phyloP scores from a whole-genome alignment of 441 rosid species.

The Aquilaria agallochum region DNA sequence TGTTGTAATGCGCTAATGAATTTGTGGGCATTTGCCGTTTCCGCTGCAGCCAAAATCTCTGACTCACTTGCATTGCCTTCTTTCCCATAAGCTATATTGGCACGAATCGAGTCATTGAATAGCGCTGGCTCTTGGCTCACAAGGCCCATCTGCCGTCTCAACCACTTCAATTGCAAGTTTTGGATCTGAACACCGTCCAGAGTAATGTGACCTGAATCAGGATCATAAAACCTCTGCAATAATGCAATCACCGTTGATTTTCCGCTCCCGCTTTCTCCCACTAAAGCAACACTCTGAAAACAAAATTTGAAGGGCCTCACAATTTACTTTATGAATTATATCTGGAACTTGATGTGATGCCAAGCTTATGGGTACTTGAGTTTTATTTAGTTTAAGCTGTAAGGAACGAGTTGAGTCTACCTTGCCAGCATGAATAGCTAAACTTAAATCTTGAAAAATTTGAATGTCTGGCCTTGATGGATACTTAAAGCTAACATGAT shows the following conservation, averaged over 20 bases:
- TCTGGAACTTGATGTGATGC: too few species aligned
- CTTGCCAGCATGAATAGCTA: constrained; percentile 66
- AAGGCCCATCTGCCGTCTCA: constrained; percentile 73
- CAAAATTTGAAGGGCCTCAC: neutral
- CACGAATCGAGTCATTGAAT: constrained; percentile 71
- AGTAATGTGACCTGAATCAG: constrained; percentile 64
- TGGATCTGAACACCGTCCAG: constrained; percentile 66
- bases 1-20: constrained; percentile 67
- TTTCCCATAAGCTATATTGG: constrained; percentile 76
- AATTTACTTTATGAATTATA: neutral
- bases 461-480: constrained; percentile 78
- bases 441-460: constrained; percentile 54
- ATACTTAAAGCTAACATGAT: constrained; percentile 58
- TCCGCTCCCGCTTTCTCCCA: constrained; percentile 92
- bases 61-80: constrained; percentile 53
- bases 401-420: constrained; percentile 21
- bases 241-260: constrained; percentile 71
- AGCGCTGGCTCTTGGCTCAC: constrained; percentile 76
- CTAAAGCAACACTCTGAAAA: constrained; percentile 75
- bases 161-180: constrained; percentile 56
- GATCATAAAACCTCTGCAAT: constrained; percentile 79
- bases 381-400: too few species aligned
- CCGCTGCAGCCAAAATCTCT: constrained; percentile 59
- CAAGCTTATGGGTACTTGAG: too few species aligned
- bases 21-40: constrained; percentile 72